Evolutionary conservation across 805 yeast genomes (phyloP).

Genomic region (Tetrapisispora fleetii): DNA sequence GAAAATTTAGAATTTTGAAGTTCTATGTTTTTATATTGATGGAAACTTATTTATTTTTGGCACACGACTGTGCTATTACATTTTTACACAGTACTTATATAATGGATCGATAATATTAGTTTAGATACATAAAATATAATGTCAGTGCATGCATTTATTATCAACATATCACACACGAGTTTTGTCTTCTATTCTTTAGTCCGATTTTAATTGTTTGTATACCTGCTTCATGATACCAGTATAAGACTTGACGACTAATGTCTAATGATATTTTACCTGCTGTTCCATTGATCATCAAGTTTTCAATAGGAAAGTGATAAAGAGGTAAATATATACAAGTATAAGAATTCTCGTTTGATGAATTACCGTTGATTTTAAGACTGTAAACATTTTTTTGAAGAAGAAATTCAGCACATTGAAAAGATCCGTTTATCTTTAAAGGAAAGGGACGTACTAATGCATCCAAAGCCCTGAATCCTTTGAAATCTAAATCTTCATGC

Average conservation of each 20-base stretch:
- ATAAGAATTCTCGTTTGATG: constrained; percentile 6
- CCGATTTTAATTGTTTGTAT: constrained; percentile 19
- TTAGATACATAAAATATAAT: background rate
- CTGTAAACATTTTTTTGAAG: constrained; percentile 37
- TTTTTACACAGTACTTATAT: background rate
- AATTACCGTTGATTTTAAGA: constrained; percentile 36
- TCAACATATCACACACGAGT: background rate
- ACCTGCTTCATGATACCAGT: constrained; percentile 58
- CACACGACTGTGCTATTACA: no score
- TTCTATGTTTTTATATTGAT: background rate
- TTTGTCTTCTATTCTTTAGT: background rate
- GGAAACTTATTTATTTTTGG: no score
- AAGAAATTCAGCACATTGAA: constrained; percentile 50
- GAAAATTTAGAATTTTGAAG: background rate
- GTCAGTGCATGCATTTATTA: background rate
- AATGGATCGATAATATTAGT: background rate
- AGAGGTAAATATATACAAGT: constrained; percentile 53
- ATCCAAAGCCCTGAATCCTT: constrained; percentile 63
- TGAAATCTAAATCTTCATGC: background rate
- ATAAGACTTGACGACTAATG: constrained; percentile 43
- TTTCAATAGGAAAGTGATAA: constrained; percentile 53
- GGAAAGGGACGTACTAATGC: constrained; percentile 77
- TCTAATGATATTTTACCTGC: constrained; percentile 50
- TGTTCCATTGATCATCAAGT: constrained; percentile 35
- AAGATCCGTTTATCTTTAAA: constrained; percentile 49